phyloP scores from a whole-genome alignment of 257 asterid species.

The Scutellaria barbata region DNA sequence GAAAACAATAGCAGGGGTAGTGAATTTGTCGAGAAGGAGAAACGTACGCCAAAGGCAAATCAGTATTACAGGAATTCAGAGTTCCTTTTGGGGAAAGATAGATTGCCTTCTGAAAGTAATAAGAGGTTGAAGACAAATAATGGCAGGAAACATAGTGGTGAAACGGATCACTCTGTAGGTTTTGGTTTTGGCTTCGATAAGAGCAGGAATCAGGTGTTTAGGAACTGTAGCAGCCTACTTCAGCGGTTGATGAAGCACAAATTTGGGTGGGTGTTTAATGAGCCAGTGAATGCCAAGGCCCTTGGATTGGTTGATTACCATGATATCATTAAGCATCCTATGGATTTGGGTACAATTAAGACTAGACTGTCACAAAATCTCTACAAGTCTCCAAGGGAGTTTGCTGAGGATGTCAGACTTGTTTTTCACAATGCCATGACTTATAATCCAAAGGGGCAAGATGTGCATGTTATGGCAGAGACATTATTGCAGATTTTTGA shows the following conservation, averaged over 20 bases:
- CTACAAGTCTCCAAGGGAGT: conserved; percentile 77
- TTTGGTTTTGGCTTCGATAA: conserved; percentile 58
- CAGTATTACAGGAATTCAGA: conserved; percentile 82
- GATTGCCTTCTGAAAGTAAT: conserved; percentile 79
- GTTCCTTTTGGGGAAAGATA: conserved; percentile 87
- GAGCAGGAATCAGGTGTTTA: conserved; percentile 55
- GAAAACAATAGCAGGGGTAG: conserved; percentile 48
- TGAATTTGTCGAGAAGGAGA: conserved; percentile 79
- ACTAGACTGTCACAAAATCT: conserved; percentile 59
- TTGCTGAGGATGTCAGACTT: conserved; percentile 89
- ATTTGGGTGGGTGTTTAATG: conserved; percentile 86
- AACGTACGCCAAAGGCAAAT: conserved; percentile 93
- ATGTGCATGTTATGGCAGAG: conserved; percentile 87
- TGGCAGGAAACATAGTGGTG: conserved; percentile 57
- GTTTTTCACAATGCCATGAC: conserved; percentile 91
- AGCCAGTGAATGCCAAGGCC: conserved; percentile 73
- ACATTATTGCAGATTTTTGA: conserved; percentile 67
- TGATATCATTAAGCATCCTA: conserved; percentile 76
- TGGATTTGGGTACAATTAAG: conserved; percentile 94
- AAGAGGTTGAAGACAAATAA: conserved; percentile 69
- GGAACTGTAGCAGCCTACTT: conserved; percentile 71
- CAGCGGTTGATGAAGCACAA: conserved; percentile 90
- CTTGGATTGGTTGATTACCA: conserved; percentile 79
- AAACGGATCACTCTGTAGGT: conserved; percentile 46
- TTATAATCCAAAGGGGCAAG: conserved; percentile 91